Evolutionary conservation across 345 rosid species (phyloP).

Genomic region (Citrus maxima): DNA sequence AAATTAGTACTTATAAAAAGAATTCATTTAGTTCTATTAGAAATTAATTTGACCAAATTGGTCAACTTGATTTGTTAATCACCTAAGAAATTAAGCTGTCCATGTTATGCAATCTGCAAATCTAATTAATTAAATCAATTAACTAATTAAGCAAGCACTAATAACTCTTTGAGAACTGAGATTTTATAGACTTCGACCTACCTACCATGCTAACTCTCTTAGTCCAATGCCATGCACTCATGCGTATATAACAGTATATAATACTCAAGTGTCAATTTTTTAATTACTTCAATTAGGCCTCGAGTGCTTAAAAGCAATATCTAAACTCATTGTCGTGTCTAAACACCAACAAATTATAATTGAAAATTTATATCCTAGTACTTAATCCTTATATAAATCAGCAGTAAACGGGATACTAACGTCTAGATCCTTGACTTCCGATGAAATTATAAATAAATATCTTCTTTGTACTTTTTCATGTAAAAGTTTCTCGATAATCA

Average conservation of each 20-base stretch:
- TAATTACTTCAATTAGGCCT: background rate
- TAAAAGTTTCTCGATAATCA: too few species aligned
- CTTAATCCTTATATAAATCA: too few species aligned
- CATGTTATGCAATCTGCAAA: background rate
- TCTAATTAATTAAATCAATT: background rate
- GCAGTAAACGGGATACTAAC: too few species aligned
- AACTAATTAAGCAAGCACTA: background rate
- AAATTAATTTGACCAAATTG: background rate
- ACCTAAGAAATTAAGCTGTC: background rate
- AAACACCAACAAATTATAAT: too few species aligned
- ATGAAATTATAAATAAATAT: too few species aligned
- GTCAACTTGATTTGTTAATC: background rate
- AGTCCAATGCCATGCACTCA: background rate
- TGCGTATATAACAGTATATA: background rate
- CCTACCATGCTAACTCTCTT: background rate
- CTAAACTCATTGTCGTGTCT: too few species aligned
- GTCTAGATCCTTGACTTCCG: too few species aligned
- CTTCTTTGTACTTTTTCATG: too few species aligned
- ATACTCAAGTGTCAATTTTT: background rate
- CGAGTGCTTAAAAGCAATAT: too few species aligned
- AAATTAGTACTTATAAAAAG: too few species aligned
- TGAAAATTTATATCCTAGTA: too few species aligned
- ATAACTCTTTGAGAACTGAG: background rate
- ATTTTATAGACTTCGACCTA: background rate
- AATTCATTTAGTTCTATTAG: too few species aligned